These are phyloP conservation scores for Macroventuria anomochaeta DNA, from an alignment of 2,329 filamentous ascomycete genomes.

Conservation along the genomic window DNA sequence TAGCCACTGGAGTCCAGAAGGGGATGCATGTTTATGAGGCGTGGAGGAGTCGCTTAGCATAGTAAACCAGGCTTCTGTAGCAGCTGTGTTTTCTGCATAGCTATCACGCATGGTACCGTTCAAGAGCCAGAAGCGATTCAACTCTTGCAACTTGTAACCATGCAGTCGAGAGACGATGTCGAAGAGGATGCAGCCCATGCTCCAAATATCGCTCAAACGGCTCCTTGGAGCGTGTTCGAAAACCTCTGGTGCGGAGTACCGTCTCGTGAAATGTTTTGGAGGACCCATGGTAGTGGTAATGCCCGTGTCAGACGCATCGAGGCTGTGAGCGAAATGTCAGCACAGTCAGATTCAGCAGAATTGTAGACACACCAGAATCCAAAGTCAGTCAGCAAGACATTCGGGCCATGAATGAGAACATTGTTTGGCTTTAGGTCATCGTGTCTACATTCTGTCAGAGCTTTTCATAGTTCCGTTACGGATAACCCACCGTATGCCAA, in stretches of 20 bases:
- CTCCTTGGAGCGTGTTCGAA: constrained; percentile 19
- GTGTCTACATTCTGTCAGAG: constrained; percentile 19
- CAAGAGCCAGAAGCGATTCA: constrained; percentile 17
- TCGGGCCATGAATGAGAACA: constrained; percentile 23
- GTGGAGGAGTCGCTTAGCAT: too few species aligned
- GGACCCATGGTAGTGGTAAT: constrained; percentile 22
- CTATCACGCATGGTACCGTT: constrained; percentile 20
- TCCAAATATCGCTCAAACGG: constrained; percentile 24
- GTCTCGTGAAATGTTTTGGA: constrained; percentile 17
- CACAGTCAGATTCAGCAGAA: background rate
- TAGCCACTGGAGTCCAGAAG: background rate
- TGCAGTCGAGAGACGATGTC: constrained; percentile 25
- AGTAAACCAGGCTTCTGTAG: constrained; percentile 6
- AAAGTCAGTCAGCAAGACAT: constrained; percentile 26
- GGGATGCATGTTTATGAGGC: too few species aligned
- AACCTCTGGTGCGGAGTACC: constrained; percentile 29
- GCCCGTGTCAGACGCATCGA: constrained; percentile 27
- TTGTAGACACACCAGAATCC: constrained; percentile 18
- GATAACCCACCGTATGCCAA: background rate
- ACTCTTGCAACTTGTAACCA: background rate
- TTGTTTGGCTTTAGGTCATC: constrained; percentile 29
- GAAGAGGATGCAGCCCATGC: constrained; percentile 23
- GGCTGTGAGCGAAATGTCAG: background rate
- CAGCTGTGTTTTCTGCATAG: constrained; percentile 21
- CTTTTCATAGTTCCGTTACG: too few species aligned